phyloP scores from a whole-genome alignment of 805 yeast genomes.

The Cyberlindnera mrakii region DNA sequence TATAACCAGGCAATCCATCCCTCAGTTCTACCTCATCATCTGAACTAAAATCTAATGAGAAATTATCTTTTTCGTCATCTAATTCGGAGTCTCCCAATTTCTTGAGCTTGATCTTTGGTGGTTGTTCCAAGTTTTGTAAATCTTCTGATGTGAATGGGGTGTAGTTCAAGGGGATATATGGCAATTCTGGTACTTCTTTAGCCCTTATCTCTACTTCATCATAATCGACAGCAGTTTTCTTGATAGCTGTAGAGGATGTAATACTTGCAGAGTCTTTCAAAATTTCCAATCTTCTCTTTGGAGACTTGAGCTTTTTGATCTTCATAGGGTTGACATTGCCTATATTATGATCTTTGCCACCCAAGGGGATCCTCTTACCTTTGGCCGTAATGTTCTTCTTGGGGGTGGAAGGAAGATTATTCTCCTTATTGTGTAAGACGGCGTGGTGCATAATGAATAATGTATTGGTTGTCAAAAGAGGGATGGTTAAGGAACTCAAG shows the following conservation, averaged over 20 bases:
- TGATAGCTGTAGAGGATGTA: background rate
- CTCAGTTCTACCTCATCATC: constrained; percentile 18
- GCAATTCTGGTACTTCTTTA: constrained; percentile 29
- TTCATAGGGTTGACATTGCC: background rate
- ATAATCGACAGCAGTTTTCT: constrained; percentile 10
- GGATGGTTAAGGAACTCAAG: background rate
- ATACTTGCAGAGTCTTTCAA: background rate
- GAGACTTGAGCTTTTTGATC: background rate
- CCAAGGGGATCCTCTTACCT: constrained; percentile 16
- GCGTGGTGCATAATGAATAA: background rate
- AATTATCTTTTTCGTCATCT: constrained; percentile 3
- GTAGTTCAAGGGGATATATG: constrained; percentile 39
- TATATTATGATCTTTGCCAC: constrained; percentile 18
- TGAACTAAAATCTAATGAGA: constrained; percentile 22
- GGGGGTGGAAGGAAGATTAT: constrained; percentile 3
- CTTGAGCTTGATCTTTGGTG: background rate
- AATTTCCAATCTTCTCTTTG: background rate
- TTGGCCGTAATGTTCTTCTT: background rate
- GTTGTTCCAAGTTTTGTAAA: constrained; percentile 22
- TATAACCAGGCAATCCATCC: constrained; percentile 15
- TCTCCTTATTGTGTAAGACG: constrained; percentile 15
- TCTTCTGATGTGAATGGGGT: constrained; percentile 33
- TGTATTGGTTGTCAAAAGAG: background rate
- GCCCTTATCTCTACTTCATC: constrained; percentile 48
- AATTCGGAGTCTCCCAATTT: too few relatives aligned